phyloP scores from a whole-genome alignment of 768 basidiomycete genomes.

The Mycena chlorophos region DNA sequence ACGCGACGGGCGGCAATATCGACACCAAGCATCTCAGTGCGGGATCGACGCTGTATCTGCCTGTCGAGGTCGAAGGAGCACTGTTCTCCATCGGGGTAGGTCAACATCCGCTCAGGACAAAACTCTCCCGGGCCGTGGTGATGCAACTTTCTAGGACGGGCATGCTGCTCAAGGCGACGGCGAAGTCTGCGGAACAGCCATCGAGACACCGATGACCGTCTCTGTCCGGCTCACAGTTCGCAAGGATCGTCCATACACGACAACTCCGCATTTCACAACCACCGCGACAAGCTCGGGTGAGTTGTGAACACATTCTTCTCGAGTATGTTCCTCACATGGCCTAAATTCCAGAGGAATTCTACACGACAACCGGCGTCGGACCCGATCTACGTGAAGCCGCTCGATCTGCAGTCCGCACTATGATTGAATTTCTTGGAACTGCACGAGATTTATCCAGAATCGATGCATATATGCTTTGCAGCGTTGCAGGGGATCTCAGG shows the following conservation, averaged over 20 bases:
- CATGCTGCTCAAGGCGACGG: slow-evolving; percentile 70
- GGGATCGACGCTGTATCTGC: slow-evolving; percentile 60
- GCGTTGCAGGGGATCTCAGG: slow-evolving; percentile 57
- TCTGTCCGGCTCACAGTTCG: slow-evolving; percentile 54
- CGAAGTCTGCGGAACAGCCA: slow-evolving; percentile 59
- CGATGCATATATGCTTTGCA: slow-evolving; percentile 63
- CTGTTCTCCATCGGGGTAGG: slow-evolving; percentile 62
- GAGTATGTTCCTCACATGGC: background rate
- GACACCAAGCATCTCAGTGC: slow-evolving; percentile 56
- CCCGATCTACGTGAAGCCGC: slow-evolving; percentile 57
- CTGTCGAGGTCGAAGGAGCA: slow-evolving; percentile 59
- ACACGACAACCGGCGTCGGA: slow-evolving; percentile 60
- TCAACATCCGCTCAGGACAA: background rate
- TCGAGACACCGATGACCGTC: slow-evolving; percentile 62
- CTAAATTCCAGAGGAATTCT: slow-evolving; percentile 39
- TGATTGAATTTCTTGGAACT: slow-evolving; percentile 52
- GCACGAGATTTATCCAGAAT: slow-evolving; percentile 45
- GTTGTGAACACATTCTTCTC: background rate
- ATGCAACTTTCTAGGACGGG: slow-evolving; percentile 45
- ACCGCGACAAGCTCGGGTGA: slow-evolving; percentile 22
- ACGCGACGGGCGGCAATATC: slow-evolving; percentile 60
- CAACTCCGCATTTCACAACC: slow-evolving; percentile 57
- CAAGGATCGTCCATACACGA: slow-evolving; percentile 58
- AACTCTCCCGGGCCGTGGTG: too few species aligned
- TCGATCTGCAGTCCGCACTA: slow-evolving; percentile 54